Percentiles rank a stretch among this genome's conserved stretches.
Conservation (phyloP, 1,284 basidiomycete genomes). For the Cystobasidium sp. region DNA sequence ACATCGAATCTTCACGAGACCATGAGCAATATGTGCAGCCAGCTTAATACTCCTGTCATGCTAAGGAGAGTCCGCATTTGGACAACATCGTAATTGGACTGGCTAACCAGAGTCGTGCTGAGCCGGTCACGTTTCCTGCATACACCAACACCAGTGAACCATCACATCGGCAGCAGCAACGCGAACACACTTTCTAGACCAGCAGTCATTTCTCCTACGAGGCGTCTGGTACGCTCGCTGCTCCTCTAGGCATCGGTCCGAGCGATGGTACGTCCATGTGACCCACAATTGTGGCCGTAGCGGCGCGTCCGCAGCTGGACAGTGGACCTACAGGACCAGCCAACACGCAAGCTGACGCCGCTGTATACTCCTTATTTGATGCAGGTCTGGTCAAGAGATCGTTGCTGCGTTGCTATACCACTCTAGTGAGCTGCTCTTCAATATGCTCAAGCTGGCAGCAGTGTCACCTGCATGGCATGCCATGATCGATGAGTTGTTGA, state of each 20-base stretch:
- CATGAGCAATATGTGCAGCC: too few species aligned
- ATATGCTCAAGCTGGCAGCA: too few species aligned
- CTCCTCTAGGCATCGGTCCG: background rate
- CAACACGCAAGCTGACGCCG: background rate
- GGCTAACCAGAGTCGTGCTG: too few species aligned
- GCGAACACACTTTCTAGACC: background rate
- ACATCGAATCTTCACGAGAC: too few species aligned
- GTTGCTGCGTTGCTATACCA: conserved; percentile 42
- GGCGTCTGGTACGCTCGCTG: conserved; percentile 1
- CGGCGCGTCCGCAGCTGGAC: conserved; percentile 1
- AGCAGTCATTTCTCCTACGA: background rate
- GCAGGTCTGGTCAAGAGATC: conserved; percentile 38
- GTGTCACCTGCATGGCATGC: background rate
- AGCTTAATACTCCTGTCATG: too few species aligned
- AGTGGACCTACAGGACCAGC: background rate
- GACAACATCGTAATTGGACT: too few species aligned
- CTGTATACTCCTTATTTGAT: background rate
- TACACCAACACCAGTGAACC: background rate
- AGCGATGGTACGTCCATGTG: conserved; percentile 10
- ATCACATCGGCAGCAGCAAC: background rate
- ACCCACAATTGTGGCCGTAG: background rate
- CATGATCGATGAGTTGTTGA: conserved; percentile 2
- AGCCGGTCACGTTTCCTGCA: conserved; percentile 3
- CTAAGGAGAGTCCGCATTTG: too few species aligned
- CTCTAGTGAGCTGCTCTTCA: conserved; percentile 36